Evolutionary conservation across 768 basidiomycete species (phyloP), one percentile per base, ranked within the genome.

Genomic region (Lanmaoa rubissima): DNA sequence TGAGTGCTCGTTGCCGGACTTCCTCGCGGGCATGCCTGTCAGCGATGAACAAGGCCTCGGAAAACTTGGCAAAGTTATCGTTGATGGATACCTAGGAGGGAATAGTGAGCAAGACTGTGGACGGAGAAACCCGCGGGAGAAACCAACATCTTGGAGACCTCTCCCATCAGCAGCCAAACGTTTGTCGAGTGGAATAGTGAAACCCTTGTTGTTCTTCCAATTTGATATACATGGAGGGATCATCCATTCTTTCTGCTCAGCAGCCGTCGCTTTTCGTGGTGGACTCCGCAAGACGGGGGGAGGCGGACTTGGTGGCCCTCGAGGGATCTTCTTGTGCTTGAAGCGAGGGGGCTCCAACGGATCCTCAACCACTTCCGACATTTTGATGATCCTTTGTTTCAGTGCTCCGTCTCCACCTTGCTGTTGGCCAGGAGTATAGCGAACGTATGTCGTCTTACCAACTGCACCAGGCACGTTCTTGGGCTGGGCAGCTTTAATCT

Each of bases 181-280:
- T 76, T 99, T 98, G 70, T 98, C 97, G 35, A 98, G 81, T 38
- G 97, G 96, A 66, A 98, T 98, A 2, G 97, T 98, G 72, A 95
- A 99, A 82, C 97, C 97, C 76, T 98, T 99, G 85, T 98, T 98
- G 79, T 99, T 99, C 79, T 99, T 99, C 97, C 97, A 99, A 75
- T 99, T 99, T 28, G 93, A 96, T 58, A 99, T 98, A 72, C 96
- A 98, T 17, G 97, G 97, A 17, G 97, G 97, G 55, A 99, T 98
- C 94, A 98, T 97, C 97, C 97, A 98, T 67, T 98, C 97, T 76
- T 98, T 99, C 76, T 98, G 96, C 69, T 99, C 97, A 53, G 93
- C 91, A 9, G 92, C 90, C 0, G 96, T 96, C 4, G 94, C 95
- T 67, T 97, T 95, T 53, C 97, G 81, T 7, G 97, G 97, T 12